Conservation (phyloP, 306 rosid species). For the Cajanus cajan region DNA sequence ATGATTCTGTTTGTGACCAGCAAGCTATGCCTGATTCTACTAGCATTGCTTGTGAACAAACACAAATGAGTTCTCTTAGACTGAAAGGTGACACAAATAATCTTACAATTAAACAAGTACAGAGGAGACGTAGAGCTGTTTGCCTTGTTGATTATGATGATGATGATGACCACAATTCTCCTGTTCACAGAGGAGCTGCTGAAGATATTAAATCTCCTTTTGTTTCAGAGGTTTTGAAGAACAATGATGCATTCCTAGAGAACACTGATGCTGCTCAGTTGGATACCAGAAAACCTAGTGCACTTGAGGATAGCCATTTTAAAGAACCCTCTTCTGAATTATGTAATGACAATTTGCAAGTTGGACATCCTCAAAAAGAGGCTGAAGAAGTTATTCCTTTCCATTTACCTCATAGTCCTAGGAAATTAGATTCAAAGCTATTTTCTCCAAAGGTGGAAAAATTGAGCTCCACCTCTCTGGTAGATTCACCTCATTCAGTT, state of each 20-base stretch:
- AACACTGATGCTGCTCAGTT: slow-evolving; percentile 37
- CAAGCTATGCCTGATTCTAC: slow-evolving; percentile 21
- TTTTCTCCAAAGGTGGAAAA: slow-evolving; percentile 46
- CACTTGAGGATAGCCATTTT: slow-evolving; percentile 36
- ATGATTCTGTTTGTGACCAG: slow-evolving; percentile 46
- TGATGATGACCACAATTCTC: slow-evolving; percentile 25
- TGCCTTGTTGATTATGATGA: slow-evolving; percentile 25
- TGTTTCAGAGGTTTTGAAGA: slow-evolving; percentile 45
- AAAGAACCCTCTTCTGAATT: slow-evolving; percentile 48
- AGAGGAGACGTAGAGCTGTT: slow-evolving; percentile 37
- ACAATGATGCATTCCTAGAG: slow-evolving; percentile 37
- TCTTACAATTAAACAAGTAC: background rate
- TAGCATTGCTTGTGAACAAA: slow-evolving; percentile 6
- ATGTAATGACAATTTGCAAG: slow-evolving; percentile 36
- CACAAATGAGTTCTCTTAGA: slow-evolving; percentile 26
- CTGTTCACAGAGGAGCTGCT: slow-evolving; percentile 49
- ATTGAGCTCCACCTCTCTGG: slow-evolving; percentile 51
- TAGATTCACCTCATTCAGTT: slow-evolving; percentile 49
- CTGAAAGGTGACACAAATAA: slow-evolving; percentile 18
- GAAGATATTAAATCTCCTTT: slow-evolving; percentile 46
- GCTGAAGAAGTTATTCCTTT: slow-evolving; percentile 37
- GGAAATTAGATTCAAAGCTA: slow-evolving; percentile 43
- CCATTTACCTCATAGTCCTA: slow-evolving; percentile 40
- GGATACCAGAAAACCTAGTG: slow-evolving; percentile 34
- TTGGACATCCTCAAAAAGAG: slow-evolving; percentile 37